Percentiles rank a stretch among this genome's conserved stretches.
phyloP scores from a whole-genome alignment of 257 asterid genomes.

The Anisodus tanguticus region DNA sequence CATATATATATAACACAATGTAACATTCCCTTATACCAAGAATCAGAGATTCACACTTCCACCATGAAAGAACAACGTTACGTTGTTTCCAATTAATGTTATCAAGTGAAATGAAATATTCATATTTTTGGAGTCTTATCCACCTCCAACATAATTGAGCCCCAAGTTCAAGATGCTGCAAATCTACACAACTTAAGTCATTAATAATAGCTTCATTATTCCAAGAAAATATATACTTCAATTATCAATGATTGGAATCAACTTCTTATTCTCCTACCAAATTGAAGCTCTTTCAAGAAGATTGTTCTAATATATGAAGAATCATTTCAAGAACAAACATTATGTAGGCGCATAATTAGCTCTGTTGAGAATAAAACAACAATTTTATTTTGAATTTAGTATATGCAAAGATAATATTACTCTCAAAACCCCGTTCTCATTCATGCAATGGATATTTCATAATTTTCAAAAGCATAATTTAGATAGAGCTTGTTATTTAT shows the following conservation, averaged over 20 bases:
- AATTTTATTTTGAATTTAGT: background rate
- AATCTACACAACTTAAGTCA: background rate
- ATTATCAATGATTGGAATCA: conserved; percentile 9
- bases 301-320: background rate
- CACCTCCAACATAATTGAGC: background rate
- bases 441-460: background rate
- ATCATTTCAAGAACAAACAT: background rate
- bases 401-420: background rate
- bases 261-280: conserved; percentile 6
- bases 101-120: background rate
- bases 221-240: conserved; percentile 1
- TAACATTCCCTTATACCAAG: too few relatives aligned
- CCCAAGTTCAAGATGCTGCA: background rate
- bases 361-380: background rate
- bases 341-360: background rate
- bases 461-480: background rate
- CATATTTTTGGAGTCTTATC: background rate
- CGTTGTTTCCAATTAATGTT: too few relatives aligned
- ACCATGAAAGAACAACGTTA: too few relatives aligned
- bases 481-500: too few relatives aligned
- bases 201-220: background rate
- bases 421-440: background rate
- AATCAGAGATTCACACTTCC: too few relatives aligned
- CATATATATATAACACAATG: too few relatives aligned
- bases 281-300: conserved; percentile 19